These are phyloP conservation scores for Excoecaria cochinchinensis DNA, from an alignment of 345 rosid species.

Conservation along the genomic window DNA sequence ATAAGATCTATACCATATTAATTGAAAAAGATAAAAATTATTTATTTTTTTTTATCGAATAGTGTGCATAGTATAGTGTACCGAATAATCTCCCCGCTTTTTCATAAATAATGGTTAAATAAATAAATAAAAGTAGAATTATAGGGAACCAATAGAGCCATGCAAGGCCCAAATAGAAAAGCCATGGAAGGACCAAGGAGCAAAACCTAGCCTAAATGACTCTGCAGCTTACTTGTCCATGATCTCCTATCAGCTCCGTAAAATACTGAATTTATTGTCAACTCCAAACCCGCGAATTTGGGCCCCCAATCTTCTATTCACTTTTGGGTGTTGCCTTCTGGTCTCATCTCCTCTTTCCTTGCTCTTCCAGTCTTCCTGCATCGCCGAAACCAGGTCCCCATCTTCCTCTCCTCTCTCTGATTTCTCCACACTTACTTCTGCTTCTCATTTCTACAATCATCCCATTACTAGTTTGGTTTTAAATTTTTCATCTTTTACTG, in stretches of 20 bases:
- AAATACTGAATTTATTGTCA: neutral
- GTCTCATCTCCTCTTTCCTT: neutral
- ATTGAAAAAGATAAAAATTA: too few species aligned
- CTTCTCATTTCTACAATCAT: neutral
- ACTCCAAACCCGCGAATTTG: neutral
- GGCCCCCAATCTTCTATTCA: neutral
- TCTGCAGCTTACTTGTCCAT: too few species aligned
- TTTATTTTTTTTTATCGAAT: too few species aligned
- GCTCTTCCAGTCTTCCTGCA: neutral
- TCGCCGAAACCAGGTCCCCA: conserved; percentile 5
- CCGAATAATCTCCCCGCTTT: too few species aligned
- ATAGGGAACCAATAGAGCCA: too few species aligned
- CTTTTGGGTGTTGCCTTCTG: neutral
- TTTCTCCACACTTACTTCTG: neutral
- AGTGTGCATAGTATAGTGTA: too few species aligned
- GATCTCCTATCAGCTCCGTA: too few species aligned
- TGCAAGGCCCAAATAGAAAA: neutral
- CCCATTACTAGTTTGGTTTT: neutral
- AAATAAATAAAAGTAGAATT: too few species aligned
- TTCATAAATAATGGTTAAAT: too few species aligned
- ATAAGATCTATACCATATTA: too few species aligned
- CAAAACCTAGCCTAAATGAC: neutral
- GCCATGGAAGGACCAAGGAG: neutral
- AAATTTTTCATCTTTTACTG: neutral
- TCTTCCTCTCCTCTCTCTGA: neutral